These are phyloP conservation scores for Dendrocalamus sinicus DNA, from an alignment of 176 grass and related monocot genomes.

Conservation along the genomic window DNA sequence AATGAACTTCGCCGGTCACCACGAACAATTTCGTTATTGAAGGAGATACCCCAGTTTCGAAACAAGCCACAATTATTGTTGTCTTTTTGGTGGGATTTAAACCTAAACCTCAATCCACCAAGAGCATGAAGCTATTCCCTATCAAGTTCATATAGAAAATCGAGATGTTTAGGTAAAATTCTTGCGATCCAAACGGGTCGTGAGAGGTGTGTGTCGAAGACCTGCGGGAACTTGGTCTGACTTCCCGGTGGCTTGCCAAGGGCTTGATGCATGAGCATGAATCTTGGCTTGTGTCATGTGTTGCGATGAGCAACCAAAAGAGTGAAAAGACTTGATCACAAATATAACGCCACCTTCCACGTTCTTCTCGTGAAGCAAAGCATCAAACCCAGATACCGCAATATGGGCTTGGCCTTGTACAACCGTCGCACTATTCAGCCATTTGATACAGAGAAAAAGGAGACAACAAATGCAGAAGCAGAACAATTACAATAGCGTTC, in stretches of 20 bases:
- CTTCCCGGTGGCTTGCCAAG: not conserved
- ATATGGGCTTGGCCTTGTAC: not conserved
- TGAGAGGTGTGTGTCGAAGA: not conserved
- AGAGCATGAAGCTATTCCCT: not conserved
- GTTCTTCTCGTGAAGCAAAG: not conserved
- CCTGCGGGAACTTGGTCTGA: not conserved
- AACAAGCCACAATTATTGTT: not conserved
- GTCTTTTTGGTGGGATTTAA: not conserved
- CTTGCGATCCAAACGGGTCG: not conserved
- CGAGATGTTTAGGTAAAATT: not conserved
- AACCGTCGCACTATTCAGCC: not conserved
- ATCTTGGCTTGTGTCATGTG: not conserved
- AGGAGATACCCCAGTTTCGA: too few species aligned
- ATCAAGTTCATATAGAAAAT: not conserved
- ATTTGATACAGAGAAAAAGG: not conserved
- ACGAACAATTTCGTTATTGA: too few species aligned
- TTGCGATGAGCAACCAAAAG: not conserved
- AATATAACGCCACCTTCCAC: not conserved
- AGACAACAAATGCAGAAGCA: not conserved
- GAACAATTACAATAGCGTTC: not conserved
- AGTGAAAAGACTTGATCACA: not conserved
- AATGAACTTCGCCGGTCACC: too few species aligned
- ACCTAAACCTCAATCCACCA: not conserved
- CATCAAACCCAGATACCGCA: not conserved
- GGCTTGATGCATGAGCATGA: not conserved